Conservation (phyloP, 2,329 filamentous ascomycete genomes). For the Fragosphaeria purpurea region DNA sequence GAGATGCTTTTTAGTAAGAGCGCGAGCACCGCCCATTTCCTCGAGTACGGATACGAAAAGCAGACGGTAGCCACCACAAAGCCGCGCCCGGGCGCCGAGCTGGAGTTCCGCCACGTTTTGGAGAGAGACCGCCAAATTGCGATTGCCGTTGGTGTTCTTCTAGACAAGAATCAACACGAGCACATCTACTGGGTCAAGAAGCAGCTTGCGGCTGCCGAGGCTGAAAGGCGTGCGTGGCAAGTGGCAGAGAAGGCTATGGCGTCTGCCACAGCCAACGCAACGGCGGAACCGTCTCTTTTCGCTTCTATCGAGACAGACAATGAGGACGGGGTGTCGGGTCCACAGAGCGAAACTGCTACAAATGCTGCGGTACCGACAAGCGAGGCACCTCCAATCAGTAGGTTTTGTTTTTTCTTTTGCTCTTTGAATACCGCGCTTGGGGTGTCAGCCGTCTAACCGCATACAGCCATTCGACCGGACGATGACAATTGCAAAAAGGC, state of each 20-base stretch:
- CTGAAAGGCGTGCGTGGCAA: conserved; percentile 69
- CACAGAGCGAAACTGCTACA: conserved; percentile 14
- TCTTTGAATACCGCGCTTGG: conserved; percentile 1
- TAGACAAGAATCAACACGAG: conserved; percentile 69
- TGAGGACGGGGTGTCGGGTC: conserved; percentile 3
- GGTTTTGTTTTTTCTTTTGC: conserved; percentile 18
- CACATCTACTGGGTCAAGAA: conserved; percentile 75
- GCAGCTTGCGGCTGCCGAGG: conserved; percentile 55
- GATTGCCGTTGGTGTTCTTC: conserved; percentile 67
- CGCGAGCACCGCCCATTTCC: conserved; percentile 68
- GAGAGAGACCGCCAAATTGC: conserved; percentile 63
- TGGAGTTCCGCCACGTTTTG: conserved; percentile 68
- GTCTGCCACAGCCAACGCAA: conserved; percentile 19
- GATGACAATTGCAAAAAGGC: conserved; percentile 57
- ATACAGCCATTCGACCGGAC: conserved; percentile 49
- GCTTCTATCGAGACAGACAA: conserved; percentile 16
- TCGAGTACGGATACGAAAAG: conserved; percentile 84
- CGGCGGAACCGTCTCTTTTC: background rate
- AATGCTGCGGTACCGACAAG: conserved; percentile 21
- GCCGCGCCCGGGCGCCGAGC: conserved; percentile 62
- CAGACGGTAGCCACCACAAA: conserved; percentile 52
- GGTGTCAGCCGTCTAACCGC: background rate
- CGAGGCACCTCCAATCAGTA: conserved; percentile 43
- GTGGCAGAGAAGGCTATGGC: conserved; percentile 24
- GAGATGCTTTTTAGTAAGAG: conserved; percentile 96